A percentile compares a stretch with the other conserved stretches of the same genome.
Evolutionary conservation across 78 protist species (phyloP).

Genomic region (Thecamonas trahens): DNA sequence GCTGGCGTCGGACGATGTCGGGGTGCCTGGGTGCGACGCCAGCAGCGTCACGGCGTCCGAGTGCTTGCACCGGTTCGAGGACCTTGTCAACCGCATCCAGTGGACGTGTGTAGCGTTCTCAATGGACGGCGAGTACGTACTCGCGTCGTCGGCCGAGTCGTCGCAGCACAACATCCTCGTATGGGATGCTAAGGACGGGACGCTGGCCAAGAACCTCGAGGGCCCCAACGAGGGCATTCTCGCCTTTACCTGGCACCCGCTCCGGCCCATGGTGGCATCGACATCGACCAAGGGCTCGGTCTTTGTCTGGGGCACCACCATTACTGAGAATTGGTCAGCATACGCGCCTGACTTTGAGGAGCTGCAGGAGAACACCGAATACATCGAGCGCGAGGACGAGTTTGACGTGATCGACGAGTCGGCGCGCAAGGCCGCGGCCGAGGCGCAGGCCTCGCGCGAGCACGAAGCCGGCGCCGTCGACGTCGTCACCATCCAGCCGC

Average conservation of each 20-base stretch:
- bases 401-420: slow-evolving; percentile 13
- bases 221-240: neutral
- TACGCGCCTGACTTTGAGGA: slow-evolving; percentile 26
- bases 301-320: neutral
- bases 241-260: slow-evolving; percentile 10
- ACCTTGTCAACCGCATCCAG: no score
- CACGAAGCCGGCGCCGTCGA: no score
- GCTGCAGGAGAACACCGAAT: slow-evolving; percentile 16
- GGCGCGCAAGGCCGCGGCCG: no score
- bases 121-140: neutral
- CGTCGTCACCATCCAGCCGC: no score
- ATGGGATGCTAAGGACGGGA: neutral
- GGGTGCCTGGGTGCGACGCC: no score
- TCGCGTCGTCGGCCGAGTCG: neutral
- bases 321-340: slow-evolving; percentile 14
- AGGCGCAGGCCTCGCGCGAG: no score
- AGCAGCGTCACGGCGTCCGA: no score
- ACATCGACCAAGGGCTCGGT: neutral
- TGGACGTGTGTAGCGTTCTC: no score
- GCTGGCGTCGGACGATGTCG: no score
- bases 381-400: slow-evolving; percentile 22
- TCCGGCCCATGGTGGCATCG: slow-evolving; percentile 4
- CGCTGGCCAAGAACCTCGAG: neutral
- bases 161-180: neutral
- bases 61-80: no score